Percentiles rank a stretch among this genome's conserved stretches.
These are phyloP conservation scores for Hygrophorus pudorinus DNA, from an alignment of 768 basidiomycete species.

Conservation along the genomic window DNA sequence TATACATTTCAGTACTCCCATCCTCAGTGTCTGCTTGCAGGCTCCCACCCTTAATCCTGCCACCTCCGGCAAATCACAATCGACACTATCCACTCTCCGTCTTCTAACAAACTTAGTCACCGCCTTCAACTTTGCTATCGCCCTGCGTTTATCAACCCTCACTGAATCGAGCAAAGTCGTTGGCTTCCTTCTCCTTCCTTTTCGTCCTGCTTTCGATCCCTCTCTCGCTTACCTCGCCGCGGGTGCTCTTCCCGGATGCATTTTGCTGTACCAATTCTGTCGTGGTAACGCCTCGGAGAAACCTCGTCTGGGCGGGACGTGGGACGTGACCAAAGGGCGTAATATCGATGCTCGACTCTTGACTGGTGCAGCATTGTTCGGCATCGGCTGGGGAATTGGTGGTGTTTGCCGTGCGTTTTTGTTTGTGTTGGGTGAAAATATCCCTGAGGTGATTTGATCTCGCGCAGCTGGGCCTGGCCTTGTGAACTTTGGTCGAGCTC, in stretches of 20 bases:
- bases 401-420: conserved; percentile 50
- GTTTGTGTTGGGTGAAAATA: not conserved
- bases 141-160: conserved; percentile 44
- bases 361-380: conserved; percentile 44
- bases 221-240: conserved; percentile 44
- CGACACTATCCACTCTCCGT: conserved; percentile 17
- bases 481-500: conserved; percentile 45
- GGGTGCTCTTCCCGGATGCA: conserved; percentile 38
- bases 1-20: conserved; percentile 11
- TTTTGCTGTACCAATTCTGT: conserved; percentile 33
- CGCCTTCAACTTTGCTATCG: conserved; percentile 41
- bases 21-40: not conserved
- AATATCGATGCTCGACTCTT: conserved; percentile 37
- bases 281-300: conserved; percentile 26
- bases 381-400: conserved; percentile 50
- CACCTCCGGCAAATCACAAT: not conserved
- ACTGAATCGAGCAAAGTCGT: conserved; percentile 38
- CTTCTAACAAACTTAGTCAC: conserved; percentile 31
- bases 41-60: not conserved
- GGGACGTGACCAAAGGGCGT: conserved; percentile 30
- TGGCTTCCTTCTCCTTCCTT: conserved; percentile 42
- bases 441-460: not conserved
- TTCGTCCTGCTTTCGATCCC: conserved; percentile 41
- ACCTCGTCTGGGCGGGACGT: conserved; percentile 34
- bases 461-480: conserved; percentile 51